Evolutionary conservation across 345 rosid species (phyloP), one percentile per base, ranked within the genome.

Genomic region (Sonneratia alba): DNA sequence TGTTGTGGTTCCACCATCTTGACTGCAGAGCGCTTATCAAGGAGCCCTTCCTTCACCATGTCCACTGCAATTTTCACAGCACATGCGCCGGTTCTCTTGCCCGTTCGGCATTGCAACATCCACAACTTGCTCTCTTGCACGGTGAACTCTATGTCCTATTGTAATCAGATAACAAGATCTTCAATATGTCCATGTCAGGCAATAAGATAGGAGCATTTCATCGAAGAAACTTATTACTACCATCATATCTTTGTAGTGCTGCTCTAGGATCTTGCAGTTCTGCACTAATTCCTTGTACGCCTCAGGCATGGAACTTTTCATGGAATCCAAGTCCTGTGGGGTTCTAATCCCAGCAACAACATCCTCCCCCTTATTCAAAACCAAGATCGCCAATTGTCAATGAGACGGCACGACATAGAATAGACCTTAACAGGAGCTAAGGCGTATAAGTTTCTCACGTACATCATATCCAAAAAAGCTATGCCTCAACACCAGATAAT

Each of bases 281-380:
- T 94, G 84, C 70, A 88, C 91, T 53, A 94, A 93, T 75, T 94
- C 98, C 3, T 85, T 73, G 76, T 90, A 91, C 65, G 98, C 96
- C 65, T 85, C 79, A 0, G 98, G 97, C 95, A 91, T 85, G 75
- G 84, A 69, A 65, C 75, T 77, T 72, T 86, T 87, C 98, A 94
- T 90, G 9, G 93, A 77, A 49, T 81, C 84, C 79, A 94, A 73
- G 64, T 94, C 96, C 77, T 91, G 86, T 0, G 97, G 98, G 21
- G 98, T 94, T 79, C 98, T 85, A 47, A 94, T 91, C 71, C 98
- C 98, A 3, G 98, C 95, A 71, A 94, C 98, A 0, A 94, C 98
- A 75, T 94, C 98, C 67, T 94, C 98, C 72, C 97, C 98, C 96
- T 92, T 67, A 71, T 66, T 24, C 73, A 48, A 42, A 48, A n/a